phyloP scores from a whole-genome alignment of 179 eudicot genomes.

The Silene noctiflora region DNA sequence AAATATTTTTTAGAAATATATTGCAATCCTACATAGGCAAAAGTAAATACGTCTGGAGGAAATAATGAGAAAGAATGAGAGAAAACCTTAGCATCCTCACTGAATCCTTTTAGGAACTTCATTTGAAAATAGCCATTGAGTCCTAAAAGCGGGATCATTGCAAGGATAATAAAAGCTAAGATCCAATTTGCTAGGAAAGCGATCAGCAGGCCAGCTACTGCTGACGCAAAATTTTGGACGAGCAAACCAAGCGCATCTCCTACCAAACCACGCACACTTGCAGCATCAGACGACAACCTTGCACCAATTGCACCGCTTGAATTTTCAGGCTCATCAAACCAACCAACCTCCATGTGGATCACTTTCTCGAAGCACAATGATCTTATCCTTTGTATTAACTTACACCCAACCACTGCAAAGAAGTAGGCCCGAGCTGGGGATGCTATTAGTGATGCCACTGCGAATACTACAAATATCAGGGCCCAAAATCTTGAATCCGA shows the following conservation, averaged over 20 bases:
- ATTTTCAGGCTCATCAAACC: conserved; percentile 28
- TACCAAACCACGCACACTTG: conserved; percentile 22
- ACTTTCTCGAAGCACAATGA: conserved; percentile 24
- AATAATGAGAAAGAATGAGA: neutral
- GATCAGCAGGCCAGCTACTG: conserved; percentile 17
- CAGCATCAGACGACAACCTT: conserved; percentile 25
- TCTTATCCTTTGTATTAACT: conserved; percentile 22
- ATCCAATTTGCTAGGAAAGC: conserved; percentile 28
- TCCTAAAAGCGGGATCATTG: conserved; percentile 21
- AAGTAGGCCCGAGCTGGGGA: conserved; percentile 22
- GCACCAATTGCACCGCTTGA: conserved; percentile 28
- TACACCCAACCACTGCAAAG: conserved; percentile 28
- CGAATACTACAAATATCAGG: conserved; percentile 21
- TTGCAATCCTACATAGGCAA: neutral
- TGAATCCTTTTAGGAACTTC: conserved; percentile 24
- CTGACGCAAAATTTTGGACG: conserved; percentile 20
- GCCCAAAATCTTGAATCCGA: conserved; percentile 22
- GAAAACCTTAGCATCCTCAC: conserved; percentile 22
- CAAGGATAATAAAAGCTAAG: conserved; percentile 18
- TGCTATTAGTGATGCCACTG: conserved; percentile 17
- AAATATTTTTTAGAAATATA: neutral
- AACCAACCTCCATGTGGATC: conserved; percentile 26
- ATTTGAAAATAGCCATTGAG: conserved; percentile 19
- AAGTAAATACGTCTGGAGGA: neutral
- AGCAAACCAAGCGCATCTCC: conserved; percentile 23